phyloP scores from a whole-genome alignment of 1,284 basidiomycete genomes.

The Puccinia sorghi region DNA sequence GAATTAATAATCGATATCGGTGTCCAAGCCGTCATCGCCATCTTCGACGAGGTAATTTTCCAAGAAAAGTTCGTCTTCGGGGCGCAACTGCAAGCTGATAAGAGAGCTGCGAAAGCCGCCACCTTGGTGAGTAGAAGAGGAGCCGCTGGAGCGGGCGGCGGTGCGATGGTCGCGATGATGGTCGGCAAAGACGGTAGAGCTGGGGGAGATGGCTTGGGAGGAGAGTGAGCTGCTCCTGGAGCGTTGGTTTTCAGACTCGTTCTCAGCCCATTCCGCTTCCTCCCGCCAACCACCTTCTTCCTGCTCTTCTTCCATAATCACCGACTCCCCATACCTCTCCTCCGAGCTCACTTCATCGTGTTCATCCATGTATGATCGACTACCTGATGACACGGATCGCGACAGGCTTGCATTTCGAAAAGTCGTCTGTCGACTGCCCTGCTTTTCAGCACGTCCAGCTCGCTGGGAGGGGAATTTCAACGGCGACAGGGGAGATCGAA shows the following conservation, averaged over 20 bases:
- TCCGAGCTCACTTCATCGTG: not conserved
- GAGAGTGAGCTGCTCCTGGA: constrained; percentile 2
- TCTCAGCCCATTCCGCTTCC: not conserved
- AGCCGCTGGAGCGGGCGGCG: not conserved
- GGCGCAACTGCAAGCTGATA: constrained; percentile 15
- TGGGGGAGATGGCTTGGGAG: constrained; percentile 9
- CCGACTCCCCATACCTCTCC: not conserved
- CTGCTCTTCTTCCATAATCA: constrained; percentile 18
- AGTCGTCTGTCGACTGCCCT: not conserved
- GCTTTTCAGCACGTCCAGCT: not conserved
- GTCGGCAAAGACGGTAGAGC: constrained; percentile 30
- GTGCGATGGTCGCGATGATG: not conserved
- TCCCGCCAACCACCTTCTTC: not conserved
- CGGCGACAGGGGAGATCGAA: not conserved
- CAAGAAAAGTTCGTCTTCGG: constrained; percentile 31
- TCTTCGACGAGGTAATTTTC: constrained; percentile 27
- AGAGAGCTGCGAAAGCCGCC: not conserved
- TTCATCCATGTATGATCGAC: not conserved
- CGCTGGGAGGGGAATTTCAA: not conserved
- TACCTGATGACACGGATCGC: not conserved
- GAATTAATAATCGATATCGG: not conserved
- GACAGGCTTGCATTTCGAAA: not conserved
- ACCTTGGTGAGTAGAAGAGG: not conserved
- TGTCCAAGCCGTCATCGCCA: constrained; percentile 21
- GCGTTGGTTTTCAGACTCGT: no score